Percentiles rank a stretch among this genome's conserved stretches.
phyloP scores from a whole-genome alignment of 306 rosid genomes.

The Glycine tomentella region DNA sequence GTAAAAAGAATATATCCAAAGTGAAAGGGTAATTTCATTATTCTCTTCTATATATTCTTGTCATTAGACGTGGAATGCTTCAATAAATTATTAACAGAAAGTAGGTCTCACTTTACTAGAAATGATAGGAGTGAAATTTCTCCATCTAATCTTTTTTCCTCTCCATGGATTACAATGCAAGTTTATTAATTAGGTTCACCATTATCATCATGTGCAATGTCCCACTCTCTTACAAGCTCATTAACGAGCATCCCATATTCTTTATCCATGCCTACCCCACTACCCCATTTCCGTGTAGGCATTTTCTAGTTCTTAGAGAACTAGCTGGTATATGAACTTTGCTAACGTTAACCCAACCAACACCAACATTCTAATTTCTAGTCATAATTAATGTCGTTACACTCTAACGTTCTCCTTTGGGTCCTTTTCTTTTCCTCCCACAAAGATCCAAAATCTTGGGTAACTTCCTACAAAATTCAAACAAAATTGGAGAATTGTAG shows the following conservation, averaged over 20 bases:
- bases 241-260: slow-evolving; percentile 42
- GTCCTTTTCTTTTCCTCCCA: background rate
- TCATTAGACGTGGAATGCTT: slow-evolving; percentile 19
- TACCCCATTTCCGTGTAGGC: slow-evolving; percentile 18
- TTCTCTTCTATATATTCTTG: no score
- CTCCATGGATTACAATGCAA: slow-evolving; percentile 44
- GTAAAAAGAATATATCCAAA: slow-evolving; percentile 44
- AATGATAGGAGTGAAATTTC: background rate
- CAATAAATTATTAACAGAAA: slow-evolving; percentile 42
- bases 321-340: background rate
- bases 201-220: slow-evolving; percentile 52
- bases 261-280: slow-evolving; percentile 49
- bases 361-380: slow-evolving; percentile 36
- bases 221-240: slow-evolving; percentile 53
- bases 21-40: background rate
- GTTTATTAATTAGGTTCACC: slow-evolving; percentile 29
- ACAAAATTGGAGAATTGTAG: background rate
- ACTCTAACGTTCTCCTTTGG: slow-evolving; percentile 1
- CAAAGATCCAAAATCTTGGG: background rate
- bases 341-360: slow-evolving; percentile 30
- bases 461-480: slow-evolving; percentile 10
- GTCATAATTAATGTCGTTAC: slow-evolving; percentile 26
- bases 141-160: slow-evolving; percentile 32
- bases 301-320: slow-evolving; percentile 36
- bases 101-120: slow-evolving; percentile 48